These are phyloP conservation scores for Larix kaempferi DNA, from an alignment of 75 land plant species.

Conservation along the genomic window DNA sequence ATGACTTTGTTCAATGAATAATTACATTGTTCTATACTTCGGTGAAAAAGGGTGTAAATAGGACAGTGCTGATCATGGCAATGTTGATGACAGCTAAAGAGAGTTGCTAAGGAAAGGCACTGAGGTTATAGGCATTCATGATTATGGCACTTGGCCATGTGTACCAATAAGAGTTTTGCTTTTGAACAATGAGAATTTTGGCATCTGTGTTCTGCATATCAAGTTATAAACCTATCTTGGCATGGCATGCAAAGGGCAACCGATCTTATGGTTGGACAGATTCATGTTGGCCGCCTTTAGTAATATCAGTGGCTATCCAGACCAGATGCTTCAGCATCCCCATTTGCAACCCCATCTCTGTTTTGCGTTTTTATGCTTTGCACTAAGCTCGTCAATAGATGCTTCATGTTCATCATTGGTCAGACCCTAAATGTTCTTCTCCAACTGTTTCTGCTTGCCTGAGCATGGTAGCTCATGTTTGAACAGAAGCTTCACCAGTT, in stretches of 20 bases:
- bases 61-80: constrained; percentile 60
- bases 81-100: constrained; percentile 37
- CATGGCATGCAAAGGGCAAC: constrained; percentile 76
- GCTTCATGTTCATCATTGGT: constrained; percentile 20
- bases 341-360: constrained; percentile 9
- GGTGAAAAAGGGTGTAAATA: constrained; percentile 50
- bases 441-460: constrained; percentile 22
- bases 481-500: constrained; percentile 11
- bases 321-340: constrained; percentile 2
- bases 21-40: constrained; percentile 15
- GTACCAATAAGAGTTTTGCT: constrained; percentile 54
- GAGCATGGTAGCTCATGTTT: constrained; percentile 5
- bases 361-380: constrained; percentile 7
- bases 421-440: constrained; percentile 9
- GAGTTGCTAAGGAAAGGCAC: constrained; percentile 38
- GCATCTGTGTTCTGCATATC: constrained; percentile 59
- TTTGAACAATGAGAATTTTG: constrained; percentile 37
- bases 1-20: neutral
- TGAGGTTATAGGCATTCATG: constrained; percentile 14
- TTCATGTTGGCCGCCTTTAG: constrained; percentile 11
- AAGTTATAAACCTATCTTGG: constrained; percentile 69
- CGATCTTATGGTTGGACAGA: constrained; percentile 56
- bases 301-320: constrained; percentile 8
- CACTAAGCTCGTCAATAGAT: constrained; percentile 11
- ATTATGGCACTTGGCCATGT: constrained; percentile 39